Evolutionary conservation across 2,329 filamentous ascomycete species (phyloP).

Genomic region (Cladosporium colombiae): DNA sequence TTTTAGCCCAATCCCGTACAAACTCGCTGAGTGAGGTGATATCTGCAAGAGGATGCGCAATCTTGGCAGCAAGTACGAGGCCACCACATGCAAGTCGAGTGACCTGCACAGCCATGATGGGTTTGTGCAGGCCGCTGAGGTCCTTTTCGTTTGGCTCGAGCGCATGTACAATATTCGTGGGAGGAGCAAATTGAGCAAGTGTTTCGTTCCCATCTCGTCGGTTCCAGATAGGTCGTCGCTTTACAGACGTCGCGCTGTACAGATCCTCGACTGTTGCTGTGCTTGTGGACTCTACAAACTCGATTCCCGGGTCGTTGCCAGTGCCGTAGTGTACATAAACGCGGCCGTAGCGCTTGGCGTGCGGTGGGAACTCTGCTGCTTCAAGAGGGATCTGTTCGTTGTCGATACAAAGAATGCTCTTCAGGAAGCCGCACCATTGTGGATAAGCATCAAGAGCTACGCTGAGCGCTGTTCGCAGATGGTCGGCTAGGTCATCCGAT

Average conservation of each 20-base stretch:
- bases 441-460: conserved; percentile 11
- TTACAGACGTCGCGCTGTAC: background rate
- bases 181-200: conserved; percentile 5
- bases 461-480: conserved; percentile 6
- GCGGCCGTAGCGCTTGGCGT: conserved; percentile 18
- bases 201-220: background rate
- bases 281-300: conserved; percentile 11
- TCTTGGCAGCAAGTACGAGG: conserved; percentile 17
- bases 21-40: conserved; percentile 11
- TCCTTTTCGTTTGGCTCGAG: conserved; percentile 8
- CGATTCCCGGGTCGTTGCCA: conserved; percentile 5
- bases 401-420: conserved; percentile 2
- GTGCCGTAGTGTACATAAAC: conserved; percentile 20
- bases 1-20: conserved; percentile 18
- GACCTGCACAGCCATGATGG: conserved; percentile 17
- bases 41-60: conserved; percentile 21
- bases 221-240: conserved; percentile 7
- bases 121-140: background rate
- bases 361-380: conserved; percentile 2
- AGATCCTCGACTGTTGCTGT: background rate
- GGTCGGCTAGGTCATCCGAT: background rate
- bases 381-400: background rate
- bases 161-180: conserved; percentile 12
- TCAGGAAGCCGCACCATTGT: conserved; percentile 17
- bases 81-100: conserved; percentile 17